These are phyloP conservation scores for Castanea crenata DNA, from an alignment of 306 rosid genomes.

Conservation along the genomic window DNA sequence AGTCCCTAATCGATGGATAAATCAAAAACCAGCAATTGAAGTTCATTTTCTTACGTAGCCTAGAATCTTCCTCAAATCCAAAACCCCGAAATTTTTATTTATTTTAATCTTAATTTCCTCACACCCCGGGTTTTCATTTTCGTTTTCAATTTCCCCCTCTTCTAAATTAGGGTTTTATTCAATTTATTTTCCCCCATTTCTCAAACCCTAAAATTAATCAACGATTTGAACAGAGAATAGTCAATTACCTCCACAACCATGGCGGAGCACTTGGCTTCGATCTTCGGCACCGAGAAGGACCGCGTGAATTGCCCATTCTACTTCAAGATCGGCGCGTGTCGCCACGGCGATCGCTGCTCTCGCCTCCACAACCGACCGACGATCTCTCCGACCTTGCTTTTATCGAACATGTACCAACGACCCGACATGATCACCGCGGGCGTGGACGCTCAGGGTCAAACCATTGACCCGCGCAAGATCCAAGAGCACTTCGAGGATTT, in stretches of 20 bases:
- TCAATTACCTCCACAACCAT: constrained; percentile 14
- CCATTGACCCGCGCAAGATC: constrained; percentile 80
- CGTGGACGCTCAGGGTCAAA: constrained; percentile 26
- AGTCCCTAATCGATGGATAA: too few species aligned
- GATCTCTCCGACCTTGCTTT: constrained; percentile 87
- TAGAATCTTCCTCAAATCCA: too few species aligned
- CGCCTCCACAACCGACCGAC: constrained; percentile 95
- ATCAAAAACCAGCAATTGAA: too few species aligned
- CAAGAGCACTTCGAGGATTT: constrained; percentile 96
- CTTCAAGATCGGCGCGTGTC: constrained; percentile 99
- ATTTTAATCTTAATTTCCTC: too few species aligned
- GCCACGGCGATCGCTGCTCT: constrained; percentile 98
- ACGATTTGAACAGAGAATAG: neutral
- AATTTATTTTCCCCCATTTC: neutral
- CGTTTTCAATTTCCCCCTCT: too few species aligned
- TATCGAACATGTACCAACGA: constrained; percentile 95
- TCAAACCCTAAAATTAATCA: neutral
- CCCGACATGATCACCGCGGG: constrained; percentile 74
- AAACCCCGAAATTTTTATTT: too few species aligned
- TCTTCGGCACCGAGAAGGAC: constrained; percentile 99
- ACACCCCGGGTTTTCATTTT: too few species aligned
- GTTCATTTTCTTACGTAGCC: too few species aligned
- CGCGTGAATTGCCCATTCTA: constrained; percentile 97
- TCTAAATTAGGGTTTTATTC: too few species aligned
- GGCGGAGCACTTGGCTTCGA: constrained; percentile 99